Base-by-base conservation (phyloP, 2,329 filamentous ascomycete species). In the Drechmeria coniospora region DNA sequence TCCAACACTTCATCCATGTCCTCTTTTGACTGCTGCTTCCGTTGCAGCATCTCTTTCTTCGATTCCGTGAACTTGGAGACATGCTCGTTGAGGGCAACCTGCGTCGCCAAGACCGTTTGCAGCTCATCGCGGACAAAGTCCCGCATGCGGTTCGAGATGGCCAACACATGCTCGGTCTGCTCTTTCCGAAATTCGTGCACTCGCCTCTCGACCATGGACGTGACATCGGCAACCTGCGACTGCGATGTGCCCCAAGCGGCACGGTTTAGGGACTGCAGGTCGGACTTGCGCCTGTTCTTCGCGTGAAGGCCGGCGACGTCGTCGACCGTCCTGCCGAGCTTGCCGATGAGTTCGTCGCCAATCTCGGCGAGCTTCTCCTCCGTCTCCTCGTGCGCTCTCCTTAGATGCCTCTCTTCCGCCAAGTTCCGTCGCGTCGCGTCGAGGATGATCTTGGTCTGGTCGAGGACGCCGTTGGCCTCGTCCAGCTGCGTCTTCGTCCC, bases 1-100 rank as follows among this genome's bases (percentile, higher is more conserved):
- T 90, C 81, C 8, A 98, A 63, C 2, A 93, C 77, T n/a, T 70
- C 62, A 42, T 94, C 86, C 80, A 94, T 84, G 31, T 86, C 79
- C 26, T 86, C 74, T 43, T 79, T 81, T 3, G 83, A 78, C 35
- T 65, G 61, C 15, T 66, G 61, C 31, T 74, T 79, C 42, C 79
- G 74, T 23, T 68, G 60, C 15, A 79, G 65, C 11, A 92, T 65
- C 39, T 79, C 69, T 27, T 63, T 59, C 48, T 77, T 74, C 0
- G 79, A 80, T 12, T 65, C 59, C 21, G 72, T 63, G 40, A 93
- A 83, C 1, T 65, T 63, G 6, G 64, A 56, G 7, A 79, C 63
- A 43, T 86, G 79, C 25, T 74, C 63, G 29, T 79, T 63, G 2
- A 93, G 56, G 39, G 87, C 73, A 0, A 63, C 53, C 38, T 83